Conservation (phyloP, 208 protist genomes). For the Wallacemonas rigidus region DNA sequence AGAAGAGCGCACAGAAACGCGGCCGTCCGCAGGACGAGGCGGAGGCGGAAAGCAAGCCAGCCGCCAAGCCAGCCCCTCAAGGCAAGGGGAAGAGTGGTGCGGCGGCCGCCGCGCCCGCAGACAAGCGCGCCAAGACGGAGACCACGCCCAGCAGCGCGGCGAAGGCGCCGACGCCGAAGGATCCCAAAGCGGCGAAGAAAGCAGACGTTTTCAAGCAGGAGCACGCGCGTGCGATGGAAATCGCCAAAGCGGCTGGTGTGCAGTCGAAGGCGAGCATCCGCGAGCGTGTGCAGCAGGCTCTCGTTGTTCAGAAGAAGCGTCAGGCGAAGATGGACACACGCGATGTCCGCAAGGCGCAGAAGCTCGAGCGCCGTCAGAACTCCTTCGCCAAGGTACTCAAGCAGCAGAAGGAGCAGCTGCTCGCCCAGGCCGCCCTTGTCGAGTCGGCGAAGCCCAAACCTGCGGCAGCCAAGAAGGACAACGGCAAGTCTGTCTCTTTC, state of each 20-base stretch:
- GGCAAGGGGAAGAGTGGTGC: slow-evolving; percentile 16
- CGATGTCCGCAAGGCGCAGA: slow-evolving; percentile 39
- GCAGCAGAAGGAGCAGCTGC: slow-evolving; percentile 80
- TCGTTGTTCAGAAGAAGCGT: slow-evolving; percentile 58
- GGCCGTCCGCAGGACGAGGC: slow-evolving; percentile 5
- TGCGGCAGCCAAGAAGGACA: slow-evolving; percentile 17
- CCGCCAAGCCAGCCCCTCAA: slow-evolving; percentile 5
- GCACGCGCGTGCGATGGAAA: slow-evolving; percentile 46
- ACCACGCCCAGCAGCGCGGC: neutral
- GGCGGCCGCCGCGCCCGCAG: slow-evolving; percentile 3
- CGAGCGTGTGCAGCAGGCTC: slow-evolving; percentile 53
- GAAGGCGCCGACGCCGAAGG: neutral
- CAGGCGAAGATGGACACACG: slow-evolving; percentile 47
- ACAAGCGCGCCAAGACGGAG: slow-evolving; percentile 18
- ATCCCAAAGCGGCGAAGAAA: slow-evolving; percentile 7
- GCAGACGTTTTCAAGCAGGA: slow-evolving; percentile 55
- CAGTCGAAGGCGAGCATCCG: slow-evolving; percentile 52
- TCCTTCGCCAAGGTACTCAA: slow-evolving; percentile 77
- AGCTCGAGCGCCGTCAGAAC: slow-evolving; percentile 44
- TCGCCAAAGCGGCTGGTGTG: slow-evolving; percentile 56
- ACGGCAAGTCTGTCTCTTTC: slow-evolving; percentile 67
- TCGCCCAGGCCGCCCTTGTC: slow-evolving; percentile 43
- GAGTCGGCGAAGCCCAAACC: slow-evolving; percentile 22
- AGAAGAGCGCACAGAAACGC: slow-evolving; percentile 32
- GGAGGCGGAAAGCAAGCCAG: slow-evolving; percentile 13